Percentiles rank a stretch among this genome's conserved stretches.
Conservation (phyloP, 352 stramenopile species). For the Phytopythium boreale region DNA sequence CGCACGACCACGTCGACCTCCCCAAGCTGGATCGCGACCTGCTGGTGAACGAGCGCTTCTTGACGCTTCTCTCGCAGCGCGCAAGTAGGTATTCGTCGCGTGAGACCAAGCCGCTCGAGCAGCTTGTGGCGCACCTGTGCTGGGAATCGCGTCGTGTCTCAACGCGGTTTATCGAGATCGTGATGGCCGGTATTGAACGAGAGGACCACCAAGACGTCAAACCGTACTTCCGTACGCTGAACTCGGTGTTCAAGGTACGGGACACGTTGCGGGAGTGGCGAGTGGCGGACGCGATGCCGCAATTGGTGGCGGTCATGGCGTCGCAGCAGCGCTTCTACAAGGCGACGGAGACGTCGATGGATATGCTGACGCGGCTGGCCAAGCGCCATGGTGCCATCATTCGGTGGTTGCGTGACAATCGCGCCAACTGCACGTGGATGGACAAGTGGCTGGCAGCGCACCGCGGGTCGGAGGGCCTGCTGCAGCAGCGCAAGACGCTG, state of each 20-base stretch:
- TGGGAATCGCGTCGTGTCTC: constrained; percentile 73
- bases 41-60: constrained; percentile 69
- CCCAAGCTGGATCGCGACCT: constrained; percentile 57
- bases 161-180: constrained; percentile 48
- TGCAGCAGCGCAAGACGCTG: constrained; percentile 75
- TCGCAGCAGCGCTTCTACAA: constrained; percentile 88
- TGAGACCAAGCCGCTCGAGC: constrained; percentile 76
- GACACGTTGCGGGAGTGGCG: constrained; percentile 65
- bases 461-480: constrained; percentile 53
- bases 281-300: constrained; percentile 64
- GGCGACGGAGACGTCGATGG: constrained; percentile 79
- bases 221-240: constrained; percentile 85
- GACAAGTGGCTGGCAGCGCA: constrained; percentile 80
- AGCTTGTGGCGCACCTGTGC: constrained; percentile 75
- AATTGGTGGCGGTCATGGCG: constrained; percentile 72
- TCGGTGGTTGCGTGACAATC: constrained; percentile 68
- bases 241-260: constrained; percentile 72
- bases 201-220: constrained; percentile 88
- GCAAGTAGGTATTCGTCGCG: constrained; percentile 63
- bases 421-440: constrained; percentile 70
- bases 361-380: constrained; percentile 81
- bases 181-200: constrained; percentile 72
- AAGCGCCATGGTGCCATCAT: constrained; percentile 69
- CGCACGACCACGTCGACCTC: constrained; percentile 66
- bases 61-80: constrained; percentile 72